Percentiles rank a stretch among this genome's conserved stretches.
These are phyloP conservation scores for Leccinum barrowsii DNA, from an alignment of 768 basidiomycete genomes.

Conservation along the genomic window DNA sequence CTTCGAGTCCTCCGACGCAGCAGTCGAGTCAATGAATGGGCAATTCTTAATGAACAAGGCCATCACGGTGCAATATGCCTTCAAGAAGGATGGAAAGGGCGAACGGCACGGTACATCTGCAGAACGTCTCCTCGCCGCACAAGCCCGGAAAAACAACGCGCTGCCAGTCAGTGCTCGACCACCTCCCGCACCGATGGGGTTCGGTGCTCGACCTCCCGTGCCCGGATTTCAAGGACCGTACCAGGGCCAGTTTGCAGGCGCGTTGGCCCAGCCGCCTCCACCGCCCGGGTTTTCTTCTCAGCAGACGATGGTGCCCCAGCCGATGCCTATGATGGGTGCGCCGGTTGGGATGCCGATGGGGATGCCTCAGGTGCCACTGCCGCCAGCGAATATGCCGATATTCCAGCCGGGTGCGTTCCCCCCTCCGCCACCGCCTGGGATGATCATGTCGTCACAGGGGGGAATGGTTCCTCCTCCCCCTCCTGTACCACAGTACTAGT, in stretches of 20 bases:
- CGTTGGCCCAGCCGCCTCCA: conserved; percentile 71
- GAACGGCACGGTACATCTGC: conserved; percentile 96
- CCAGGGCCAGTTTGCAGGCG: conserved; percentile 93
- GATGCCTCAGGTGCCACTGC: conserved; percentile 30
- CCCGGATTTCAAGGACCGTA: conserved; percentile 61
- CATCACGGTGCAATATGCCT: conserved; percentile 95
- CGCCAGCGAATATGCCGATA: conserved; percentile 39
- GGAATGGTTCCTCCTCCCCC: conserved; percentile 45
- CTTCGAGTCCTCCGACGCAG: conserved; percentile 95
- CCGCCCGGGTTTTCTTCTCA: conserved; percentile 38
- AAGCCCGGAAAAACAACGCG: conserved; percentile 94
- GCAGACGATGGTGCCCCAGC: conserved; percentile 20
- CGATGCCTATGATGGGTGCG: conserved; percentile 31
- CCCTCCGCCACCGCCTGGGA: conserved; percentile 66
- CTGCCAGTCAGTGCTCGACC: conserved; percentile 75
- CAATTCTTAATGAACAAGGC: conserved; percentile 99
- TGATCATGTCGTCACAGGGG: conserved; percentile 35
- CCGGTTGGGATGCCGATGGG: conserved; percentile 33
- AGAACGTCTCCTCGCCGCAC: conserved; percentile 92
- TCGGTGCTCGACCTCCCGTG: conserved; percentile 22
- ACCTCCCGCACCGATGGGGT: conserved; percentile 69
- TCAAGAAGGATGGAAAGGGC: conserved; percentile 99
- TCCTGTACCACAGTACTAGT: conserved; percentile 35
- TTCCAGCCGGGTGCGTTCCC: conserved; percentile 45
- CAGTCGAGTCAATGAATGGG: conserved; percentile 94